phyloP scores from a whole-genome alignment of 2,329 filamentous ascomycete genomes.

The Westerdykella ornata region DNA sequence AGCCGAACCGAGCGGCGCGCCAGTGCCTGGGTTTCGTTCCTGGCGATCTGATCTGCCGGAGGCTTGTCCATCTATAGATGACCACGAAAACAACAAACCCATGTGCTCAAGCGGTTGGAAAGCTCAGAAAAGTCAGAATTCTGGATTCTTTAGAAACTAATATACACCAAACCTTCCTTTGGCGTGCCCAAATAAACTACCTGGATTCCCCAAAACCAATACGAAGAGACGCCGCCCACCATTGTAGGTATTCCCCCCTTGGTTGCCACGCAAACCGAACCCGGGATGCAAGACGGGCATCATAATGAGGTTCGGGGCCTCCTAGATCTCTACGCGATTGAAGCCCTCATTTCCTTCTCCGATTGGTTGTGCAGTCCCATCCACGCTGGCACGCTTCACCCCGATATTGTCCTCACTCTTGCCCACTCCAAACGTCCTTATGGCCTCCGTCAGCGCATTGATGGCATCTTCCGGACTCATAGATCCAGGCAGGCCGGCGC shows the following conservation, averaged over 20 bases:
- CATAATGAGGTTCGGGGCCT: background rate
- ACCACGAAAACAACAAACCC: too few species aligned
- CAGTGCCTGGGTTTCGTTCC: conserved; percentile 1
- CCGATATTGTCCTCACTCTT: conserved; percentile 34
- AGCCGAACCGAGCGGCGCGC: conserved; percentile 7
- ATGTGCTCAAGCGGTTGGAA: too few species aligned
- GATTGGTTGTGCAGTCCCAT: conserved; percentile 23
- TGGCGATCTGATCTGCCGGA: background rate
- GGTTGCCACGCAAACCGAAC: too few species aligned
- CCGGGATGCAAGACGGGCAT: too few species aligned
- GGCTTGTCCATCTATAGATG: too few species aligned
- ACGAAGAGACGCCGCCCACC: too few species aligned
- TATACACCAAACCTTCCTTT: conserved; percentile 3
- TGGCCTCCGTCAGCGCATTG: conserved; percentile 29
- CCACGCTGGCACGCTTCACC: conserved; percentile 24
- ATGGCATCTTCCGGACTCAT: conserved; percentile 31
- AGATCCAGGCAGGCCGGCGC: conserved; percentile 26
- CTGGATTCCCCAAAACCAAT: too few species aligned
- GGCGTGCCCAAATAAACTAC: background rate
- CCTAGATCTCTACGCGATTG: conserved; percentile 31
- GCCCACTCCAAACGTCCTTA: conserved; percentile 30
- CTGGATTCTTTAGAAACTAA: conserved; percentile 1
- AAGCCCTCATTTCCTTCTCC: conserved; percentile 31
- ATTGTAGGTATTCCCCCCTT: too few species aligned
- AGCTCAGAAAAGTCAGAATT: background rate